These are phyloP conservation scores for Neohortaea acidophila DNA, from an alignment of 495 filamentous ascomycete genomes.

Conservation along the genomic window DNA sequence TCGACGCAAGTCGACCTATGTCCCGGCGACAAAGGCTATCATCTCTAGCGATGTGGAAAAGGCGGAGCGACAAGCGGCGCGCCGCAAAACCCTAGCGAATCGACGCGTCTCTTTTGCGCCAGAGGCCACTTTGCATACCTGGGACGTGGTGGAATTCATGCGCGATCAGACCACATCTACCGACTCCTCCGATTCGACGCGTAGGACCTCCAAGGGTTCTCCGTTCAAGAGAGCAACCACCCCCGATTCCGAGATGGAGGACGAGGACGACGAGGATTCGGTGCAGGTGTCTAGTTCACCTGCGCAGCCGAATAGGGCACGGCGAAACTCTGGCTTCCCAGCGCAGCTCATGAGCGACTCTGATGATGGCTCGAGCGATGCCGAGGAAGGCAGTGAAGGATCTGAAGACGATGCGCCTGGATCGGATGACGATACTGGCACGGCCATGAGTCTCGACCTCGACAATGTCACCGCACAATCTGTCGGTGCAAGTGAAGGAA, in stretches of 20 bases:
- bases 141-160: constrained; percentile 82
- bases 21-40: constrained; percentile 57
- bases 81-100: constrained; percentile 75
- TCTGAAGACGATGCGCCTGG: constrained; percentile 8
- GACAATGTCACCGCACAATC: constrained; percentile 16
- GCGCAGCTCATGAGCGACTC: constrained; percentile 46
- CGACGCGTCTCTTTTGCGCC: constrained; percentile 94
- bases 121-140: constrained; percentile 93
- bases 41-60: constrained; percentile 54
- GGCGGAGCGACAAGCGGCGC: constrained; percentile 65
- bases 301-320: constrained; percentile 49
- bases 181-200: constrained; percentile 51
- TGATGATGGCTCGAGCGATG: constrained; percentile 39
- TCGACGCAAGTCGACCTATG: constrained; percentile 49
- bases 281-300: constrained; percentile 40
- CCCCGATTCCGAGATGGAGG: constrained; percentile 48
- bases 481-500: constrained; percentile 26
- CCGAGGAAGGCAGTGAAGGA: constrained; percentile 11
- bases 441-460: constrained; percentile 21
- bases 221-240: constrained; percentile 34
- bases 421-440: constrained; percentile 18
- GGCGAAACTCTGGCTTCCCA: constrained; percentile 48
- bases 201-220: constrained; percentile 49
- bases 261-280: constrained; percentile 43
- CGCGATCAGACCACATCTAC: constrained; percentile 80